Evolutionary conservation across 257 asterid genomes (phyloP).

Genomic region (Primulina eburnea): DNA sequence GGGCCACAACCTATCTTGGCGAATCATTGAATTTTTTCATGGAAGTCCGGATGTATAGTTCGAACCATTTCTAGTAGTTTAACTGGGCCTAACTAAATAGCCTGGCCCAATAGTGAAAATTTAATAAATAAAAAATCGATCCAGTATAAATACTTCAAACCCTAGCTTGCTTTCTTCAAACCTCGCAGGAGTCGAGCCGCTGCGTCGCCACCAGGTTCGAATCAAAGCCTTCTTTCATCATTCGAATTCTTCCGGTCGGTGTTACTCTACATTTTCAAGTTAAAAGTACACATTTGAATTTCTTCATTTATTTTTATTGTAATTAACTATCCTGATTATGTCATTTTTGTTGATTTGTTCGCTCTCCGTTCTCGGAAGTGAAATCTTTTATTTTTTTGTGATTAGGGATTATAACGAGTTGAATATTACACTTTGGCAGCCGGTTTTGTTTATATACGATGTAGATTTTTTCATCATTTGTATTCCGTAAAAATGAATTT

Average conservation of each 20-base stretch:
- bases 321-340: neutral
- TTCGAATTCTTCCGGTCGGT: neutral
- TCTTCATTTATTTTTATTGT: neutral
- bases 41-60: too few species aligned
- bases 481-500: too few species aligned
- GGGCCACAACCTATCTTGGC: too few species aligned
- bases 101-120: neutral
- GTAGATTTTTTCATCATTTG: neutral
- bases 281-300: neutral
- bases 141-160: neutral
- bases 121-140: neutral
- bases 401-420: neutral
- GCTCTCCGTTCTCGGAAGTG: neutral
- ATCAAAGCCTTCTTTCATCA: neutral
- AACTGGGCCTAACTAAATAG: neutral
- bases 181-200: slow-evolving; percentile 21
- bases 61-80: too few species aligned
- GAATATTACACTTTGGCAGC: neutral
- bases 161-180: neutral
- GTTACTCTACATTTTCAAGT: neutral
- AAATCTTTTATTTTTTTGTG: neutral
- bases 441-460: neutral
- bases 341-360: neutral
- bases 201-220: slow-evolving; percentile 23
- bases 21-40: too few species aligned